These are phyloP conservation scores for Tylopilus orsonianus DNA, from an alignment of 1,284 basidiomycete species.

Conservation along the genomic window DNA sequence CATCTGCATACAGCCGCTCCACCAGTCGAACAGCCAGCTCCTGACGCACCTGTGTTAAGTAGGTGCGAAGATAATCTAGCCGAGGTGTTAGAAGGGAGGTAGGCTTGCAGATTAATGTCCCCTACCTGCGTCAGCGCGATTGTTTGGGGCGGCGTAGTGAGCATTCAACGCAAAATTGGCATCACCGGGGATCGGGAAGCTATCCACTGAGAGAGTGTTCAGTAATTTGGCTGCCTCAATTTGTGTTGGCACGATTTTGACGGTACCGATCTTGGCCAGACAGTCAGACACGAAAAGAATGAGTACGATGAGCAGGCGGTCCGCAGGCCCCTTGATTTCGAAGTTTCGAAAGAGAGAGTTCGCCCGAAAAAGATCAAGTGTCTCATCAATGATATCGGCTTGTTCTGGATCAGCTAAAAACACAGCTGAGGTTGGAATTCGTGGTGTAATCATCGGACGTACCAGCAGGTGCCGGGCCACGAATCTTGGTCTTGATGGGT, in stretches of 20 bases:
- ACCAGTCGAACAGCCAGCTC: slow-evolving; percentile 87
- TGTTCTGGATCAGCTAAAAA: slow-evolving; percentile 69
- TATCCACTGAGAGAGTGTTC: slow-evolving; percentile 90
- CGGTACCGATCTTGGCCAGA: slow-evolving; percentile 80
- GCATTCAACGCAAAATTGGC: slow-evolving; percentile 93
- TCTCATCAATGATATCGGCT: slow-evolving; percentile 94
- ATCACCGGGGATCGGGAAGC: slow-evolving; percentile 93
- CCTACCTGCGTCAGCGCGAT: slow-evolving; percentile 82
- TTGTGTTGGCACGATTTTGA: slow-evolving; percentile 66
- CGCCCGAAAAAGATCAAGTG: slow-evolving; percentile 95
- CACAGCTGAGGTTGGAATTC: slow-evolving; percentile 3
- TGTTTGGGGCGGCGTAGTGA: slow-evolving; percentile 83
- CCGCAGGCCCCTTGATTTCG: slow-evolving; percentile 98
- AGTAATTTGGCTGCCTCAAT: slow-evolving; percentile 89
- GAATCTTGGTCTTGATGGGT: slow-evolving; percentile 87
- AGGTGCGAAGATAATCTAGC: slow-evolving; percentile 83
- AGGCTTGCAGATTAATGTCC: slow-evolving; percentile 11
- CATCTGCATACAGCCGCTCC: slow-evolving; percentile 86
- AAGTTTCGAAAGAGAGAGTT: slow-evolving; percentile 99
- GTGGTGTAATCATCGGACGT: slow-evolving; percentile 17
- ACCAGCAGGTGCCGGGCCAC: slow-evolving; percentile 91
- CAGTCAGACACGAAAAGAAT: slow-evolving; percentile 99
- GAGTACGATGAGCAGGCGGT: slow-evolving; percentile 94
- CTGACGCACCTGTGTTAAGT: slow-evolving; percentile 90
- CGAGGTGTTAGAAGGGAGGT: slow-evolving; percentile 3